Evolutionary conservation across 2,329 filamentous ascomycete genomes (phyloP).

Genomic region (Talaromyces islandicus): DNA sequence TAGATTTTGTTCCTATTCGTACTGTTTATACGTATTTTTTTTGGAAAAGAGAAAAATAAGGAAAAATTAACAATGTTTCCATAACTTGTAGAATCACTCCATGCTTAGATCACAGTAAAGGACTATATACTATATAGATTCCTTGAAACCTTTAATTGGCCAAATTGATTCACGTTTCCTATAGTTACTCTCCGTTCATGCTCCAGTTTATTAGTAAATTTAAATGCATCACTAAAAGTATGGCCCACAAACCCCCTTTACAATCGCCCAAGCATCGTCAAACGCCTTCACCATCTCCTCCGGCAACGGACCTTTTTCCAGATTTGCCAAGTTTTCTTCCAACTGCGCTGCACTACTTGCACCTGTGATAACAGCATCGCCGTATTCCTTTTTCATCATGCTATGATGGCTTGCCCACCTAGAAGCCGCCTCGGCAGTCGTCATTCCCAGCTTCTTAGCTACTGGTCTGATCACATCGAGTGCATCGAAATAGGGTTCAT

Average conservation of each 20-base stretch:
- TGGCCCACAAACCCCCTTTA: conserved; percentile 19
- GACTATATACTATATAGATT: no score
- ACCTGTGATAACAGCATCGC: conserved; percentile 37
- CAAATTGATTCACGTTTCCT: no score
- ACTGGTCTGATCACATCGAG: conserved; percentile 34
- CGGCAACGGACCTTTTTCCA: conserved; percentile 37
- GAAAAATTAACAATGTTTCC: background rate
- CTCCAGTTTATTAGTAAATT: background rate
- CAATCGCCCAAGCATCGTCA: conserved; percentile 16
- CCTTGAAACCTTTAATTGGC: no score
- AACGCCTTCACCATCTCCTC: conserved; percentile 34
- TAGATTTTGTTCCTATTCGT: background rate
- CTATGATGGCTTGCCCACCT: conserved; percentile 44
- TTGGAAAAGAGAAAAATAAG: no score
- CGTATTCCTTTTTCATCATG: conserved; percentile 22
- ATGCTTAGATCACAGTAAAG: no score
- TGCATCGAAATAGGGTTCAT: conserved; percentile 38
- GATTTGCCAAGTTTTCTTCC: conserved; percentile 30
- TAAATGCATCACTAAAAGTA: conserved; percentile 26
- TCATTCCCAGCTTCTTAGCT: conserved; percentile 36
- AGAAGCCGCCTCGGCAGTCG: conserved; percentile 38
- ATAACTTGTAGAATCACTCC: no score
- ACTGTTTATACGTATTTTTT: no score
- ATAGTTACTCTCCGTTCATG: no score
- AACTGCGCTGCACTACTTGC: conserved; percentile 31